phyloP scores from a whole-genome alignment of 2,329 filamentous ascomycete species.

The Aureobasidium sp. region DNA sequence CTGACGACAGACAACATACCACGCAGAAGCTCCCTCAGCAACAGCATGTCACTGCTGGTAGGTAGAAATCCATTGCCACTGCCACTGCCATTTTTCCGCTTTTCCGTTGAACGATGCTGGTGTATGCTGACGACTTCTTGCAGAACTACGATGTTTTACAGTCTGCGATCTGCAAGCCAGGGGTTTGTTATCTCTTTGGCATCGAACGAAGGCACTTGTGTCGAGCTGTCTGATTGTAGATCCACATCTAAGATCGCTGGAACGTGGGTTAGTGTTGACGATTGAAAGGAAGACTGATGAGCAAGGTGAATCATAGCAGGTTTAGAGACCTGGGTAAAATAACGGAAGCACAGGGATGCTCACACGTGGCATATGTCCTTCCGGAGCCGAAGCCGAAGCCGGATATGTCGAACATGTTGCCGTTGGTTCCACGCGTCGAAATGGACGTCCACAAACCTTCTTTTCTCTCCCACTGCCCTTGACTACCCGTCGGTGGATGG shows the following conservation, averaged over 20 bases:
- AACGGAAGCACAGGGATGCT: background rate
- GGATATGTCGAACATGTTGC: background rate
- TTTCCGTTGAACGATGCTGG: background rate
- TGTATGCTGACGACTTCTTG: background rate
- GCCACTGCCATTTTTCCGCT: background rate
- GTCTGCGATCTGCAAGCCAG: background rate
- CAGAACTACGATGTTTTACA: background rate
- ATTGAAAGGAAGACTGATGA: background rate
- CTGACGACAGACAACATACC: background rate
- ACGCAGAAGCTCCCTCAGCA: background rate
- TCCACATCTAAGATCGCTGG: background rate
- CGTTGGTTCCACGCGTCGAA: background rate
- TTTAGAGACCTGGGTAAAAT: background rate
- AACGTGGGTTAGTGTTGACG: background rate
- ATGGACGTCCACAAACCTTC: background rate
- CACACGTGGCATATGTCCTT: background rate
- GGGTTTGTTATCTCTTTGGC: background rate
- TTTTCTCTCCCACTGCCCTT: background rate
- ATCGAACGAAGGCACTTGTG: background rate
- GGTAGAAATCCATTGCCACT: too few relatives aligned
- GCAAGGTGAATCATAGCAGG: background rate
- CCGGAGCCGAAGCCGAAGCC: too few relatives aligned
- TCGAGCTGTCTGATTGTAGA: background rate
- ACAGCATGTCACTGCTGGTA: background rate
- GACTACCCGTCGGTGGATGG: too few relatives aligned